A percentile compares a stretch with the other conserved stretches of the same genome.
Conservation (phyloP, 1,284 basidiomycete genomes). For the Sanghuangporus weigelae region DNA sequence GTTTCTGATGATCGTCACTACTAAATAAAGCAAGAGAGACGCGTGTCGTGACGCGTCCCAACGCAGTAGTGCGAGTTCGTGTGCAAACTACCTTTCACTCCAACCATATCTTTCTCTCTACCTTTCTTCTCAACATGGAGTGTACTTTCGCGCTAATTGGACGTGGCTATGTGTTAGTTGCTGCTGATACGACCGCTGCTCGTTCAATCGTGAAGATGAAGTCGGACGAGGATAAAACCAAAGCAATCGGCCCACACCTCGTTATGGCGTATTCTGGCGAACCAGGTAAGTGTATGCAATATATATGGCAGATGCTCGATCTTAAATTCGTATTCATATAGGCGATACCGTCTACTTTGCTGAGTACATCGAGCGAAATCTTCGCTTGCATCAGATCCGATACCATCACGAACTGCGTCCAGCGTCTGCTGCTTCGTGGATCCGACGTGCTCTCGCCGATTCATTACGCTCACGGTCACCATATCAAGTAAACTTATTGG, state of each 20-base stretch:
- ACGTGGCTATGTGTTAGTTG: constrained; percentile 88
- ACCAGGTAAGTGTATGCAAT: constrained; percentile 53
- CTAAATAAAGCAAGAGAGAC: not conserved
- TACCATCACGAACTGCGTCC: constrained; percentile 88
- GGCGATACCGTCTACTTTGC: constrained; percentile 98
- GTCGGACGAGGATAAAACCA: constrained; percentile 96
- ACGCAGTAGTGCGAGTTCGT: not conserved
- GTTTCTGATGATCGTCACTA: not conserved
- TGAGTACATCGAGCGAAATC: constrained; percentile 94
- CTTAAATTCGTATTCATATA: constrained; percentile 25
- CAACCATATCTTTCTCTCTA: not conserved
- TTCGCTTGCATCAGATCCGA: constrained; percentile 94
- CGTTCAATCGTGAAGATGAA: constrained; percentile 98
- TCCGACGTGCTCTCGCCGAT: constrained; percentile 85
- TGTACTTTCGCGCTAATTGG: constrained; percentile 75
- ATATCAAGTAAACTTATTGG: constrained; percentile 89
- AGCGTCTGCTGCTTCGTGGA: constrained; percentile 89
- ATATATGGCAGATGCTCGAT: not conserved
- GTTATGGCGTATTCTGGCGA: constrained; percentile 96
- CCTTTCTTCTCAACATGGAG: constrained; percentile 48
- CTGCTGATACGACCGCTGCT: constrained; percentile 86
- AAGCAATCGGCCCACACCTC: constrained; percentile 84
- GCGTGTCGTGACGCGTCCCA: not conserved
- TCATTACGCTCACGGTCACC: constrained; percentile 85
- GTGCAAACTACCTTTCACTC: not conserved